phyloP scores from a whole-genome alignment of 176 grass and related monocot genomes.

The Cenchrus purpureus region DNA sequence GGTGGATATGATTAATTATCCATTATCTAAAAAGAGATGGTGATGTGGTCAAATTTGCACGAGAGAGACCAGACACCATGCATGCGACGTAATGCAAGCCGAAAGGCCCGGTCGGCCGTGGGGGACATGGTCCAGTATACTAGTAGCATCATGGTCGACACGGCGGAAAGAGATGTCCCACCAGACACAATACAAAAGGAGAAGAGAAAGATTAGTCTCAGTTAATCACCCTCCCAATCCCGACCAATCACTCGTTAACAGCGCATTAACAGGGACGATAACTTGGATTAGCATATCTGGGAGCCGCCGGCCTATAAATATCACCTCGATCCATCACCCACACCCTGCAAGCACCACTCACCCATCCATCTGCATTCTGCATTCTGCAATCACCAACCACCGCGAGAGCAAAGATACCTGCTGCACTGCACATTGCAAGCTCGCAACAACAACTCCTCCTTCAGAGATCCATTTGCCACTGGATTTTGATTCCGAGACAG shows the following conservation, averaged over 20 bases:
- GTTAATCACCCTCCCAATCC: not conserved
- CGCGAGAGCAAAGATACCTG: not conserved
- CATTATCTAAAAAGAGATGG: no score
- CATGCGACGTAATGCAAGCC: not conserved
- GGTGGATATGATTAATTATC: not conserved
- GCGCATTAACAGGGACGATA: not conserved
- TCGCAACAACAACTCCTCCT: not conserved
- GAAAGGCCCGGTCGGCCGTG: not conserved
- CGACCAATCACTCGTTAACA: constrained; percentile 12
- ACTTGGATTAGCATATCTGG: not conserved
- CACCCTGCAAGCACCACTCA: not conserved
- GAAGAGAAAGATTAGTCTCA: not conserved
- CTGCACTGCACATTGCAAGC: not conserved
- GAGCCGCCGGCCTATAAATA: constrained; percentile 2
- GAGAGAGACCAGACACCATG: not conserved
- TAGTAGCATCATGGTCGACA: constrained; percentile 6
- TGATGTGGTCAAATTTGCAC: not conserved
- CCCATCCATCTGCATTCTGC: not conserved
- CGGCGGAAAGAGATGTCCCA: constrained; percentile 44
- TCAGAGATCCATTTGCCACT: not conserved
- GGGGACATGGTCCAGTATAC: no score
- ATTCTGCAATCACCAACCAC: not conserved
- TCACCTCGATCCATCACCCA: not conserved
- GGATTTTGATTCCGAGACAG: not conserved
- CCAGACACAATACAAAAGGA: not conserved